Evolutionary conservation across 129 eudicot genomes (phyloP).

Genomic region (Saussurea involucrata): DNA sequence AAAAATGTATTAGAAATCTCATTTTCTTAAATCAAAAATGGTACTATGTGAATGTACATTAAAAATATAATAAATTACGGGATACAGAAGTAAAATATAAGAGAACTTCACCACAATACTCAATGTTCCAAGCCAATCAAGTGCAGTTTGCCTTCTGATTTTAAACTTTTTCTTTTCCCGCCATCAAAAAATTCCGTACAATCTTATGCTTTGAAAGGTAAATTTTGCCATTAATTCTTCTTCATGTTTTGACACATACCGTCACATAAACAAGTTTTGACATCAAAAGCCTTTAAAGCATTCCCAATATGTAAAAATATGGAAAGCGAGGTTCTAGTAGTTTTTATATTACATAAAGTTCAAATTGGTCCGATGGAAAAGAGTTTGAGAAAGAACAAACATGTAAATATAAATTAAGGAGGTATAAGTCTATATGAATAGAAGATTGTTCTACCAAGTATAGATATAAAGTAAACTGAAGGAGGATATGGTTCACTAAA

Average conservation of each 20-base stretch:
- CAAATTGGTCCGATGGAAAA: background rate
- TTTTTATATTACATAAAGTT: background rate
- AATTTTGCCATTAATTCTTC: slow-evolving; percentile 87
- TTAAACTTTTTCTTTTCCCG: slow-evolving; percentile 84
- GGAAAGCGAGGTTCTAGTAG: background rate
- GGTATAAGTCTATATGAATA: background rate
- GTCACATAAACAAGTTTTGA: slow-evolving; percentile 24
- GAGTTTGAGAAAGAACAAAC: background rate
- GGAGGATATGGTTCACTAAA: background rate
- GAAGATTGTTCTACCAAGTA: background rate
- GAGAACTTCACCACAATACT: slow-evolving; percentile 53
- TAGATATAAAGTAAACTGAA: too few species aligned
- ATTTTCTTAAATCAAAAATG: background rate
- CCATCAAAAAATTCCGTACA: slow-evolving; percentile 89
- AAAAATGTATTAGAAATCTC: too few species aligned
- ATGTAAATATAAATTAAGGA: background rate
- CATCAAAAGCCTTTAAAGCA: background rate
- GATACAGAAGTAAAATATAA: background rate
- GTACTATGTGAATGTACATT: background rate
- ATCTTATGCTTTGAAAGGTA: slow-evolving; percentile 90
- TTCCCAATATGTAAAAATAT: background rate
- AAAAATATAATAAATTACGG: background rate
- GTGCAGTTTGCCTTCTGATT: slow-evolving; percentile 65
- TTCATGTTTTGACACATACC: slow-evolving; percentile 71
- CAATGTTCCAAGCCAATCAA: slow-evolving; percentile 60